These are phyloP conservation scores for Nakazawaea pomicola DNA, from an alignment of 805 yeast species.

Conservation along the genomic window DNA sequence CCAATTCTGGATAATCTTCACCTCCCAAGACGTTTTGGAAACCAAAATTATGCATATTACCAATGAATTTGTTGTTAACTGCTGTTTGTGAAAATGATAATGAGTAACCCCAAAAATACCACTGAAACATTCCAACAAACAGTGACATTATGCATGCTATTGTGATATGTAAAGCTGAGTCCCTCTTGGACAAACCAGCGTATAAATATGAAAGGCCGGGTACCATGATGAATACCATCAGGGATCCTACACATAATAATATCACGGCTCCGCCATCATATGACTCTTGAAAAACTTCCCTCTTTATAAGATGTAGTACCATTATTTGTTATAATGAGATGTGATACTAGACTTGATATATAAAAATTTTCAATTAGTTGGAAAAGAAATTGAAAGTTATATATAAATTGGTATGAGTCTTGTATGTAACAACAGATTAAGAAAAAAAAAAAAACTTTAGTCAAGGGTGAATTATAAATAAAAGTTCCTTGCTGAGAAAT, in stretches of 20 bases:
- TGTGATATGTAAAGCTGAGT: slow-evolving; percentile 81
- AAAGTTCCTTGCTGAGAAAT: too few species aligned
- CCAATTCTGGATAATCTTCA: slow-evolving; percentile 66
- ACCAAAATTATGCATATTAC: slow-evolving; percentile 80
- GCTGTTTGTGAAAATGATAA: slow-evolving; percentile 81
- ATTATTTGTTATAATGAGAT: too few species aligned
- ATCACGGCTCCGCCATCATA: slow-evolving; percentile 42
- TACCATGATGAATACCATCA: slow-evolving; percentile 83
- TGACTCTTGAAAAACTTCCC: slow-evolving; percentile 22
- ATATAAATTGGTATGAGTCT: too few species aligned
- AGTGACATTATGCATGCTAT: slow-evolving; percentile 76
- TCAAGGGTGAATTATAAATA: too few species aligned
- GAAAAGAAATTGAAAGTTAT: too few species aligned
- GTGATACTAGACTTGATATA: too few species aligned
- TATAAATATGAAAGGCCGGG: slow-evolving; percentile 93
- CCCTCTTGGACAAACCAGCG: slow-evolving; percentile 86
- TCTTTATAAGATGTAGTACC: slow-evolving; percentile 10
- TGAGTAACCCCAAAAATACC: slow-evolving; percentile 99
- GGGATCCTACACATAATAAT: slow-evolving; percentile 52
- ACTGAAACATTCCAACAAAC: slow-evolving; percentile 73
- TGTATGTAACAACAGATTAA: too few species aligned
- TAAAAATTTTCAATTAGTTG: too few species aligned
- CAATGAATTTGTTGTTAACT: slow-evolving; percentile 74
- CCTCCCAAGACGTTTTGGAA: slow-evolving; percentile 61
- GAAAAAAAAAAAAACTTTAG: too few species aligned